These are phyloP conservation scores for Skeletonema costatum DNA, from an alignment of 108 stramenopile species.

Conservation along the genomic window DNA sequence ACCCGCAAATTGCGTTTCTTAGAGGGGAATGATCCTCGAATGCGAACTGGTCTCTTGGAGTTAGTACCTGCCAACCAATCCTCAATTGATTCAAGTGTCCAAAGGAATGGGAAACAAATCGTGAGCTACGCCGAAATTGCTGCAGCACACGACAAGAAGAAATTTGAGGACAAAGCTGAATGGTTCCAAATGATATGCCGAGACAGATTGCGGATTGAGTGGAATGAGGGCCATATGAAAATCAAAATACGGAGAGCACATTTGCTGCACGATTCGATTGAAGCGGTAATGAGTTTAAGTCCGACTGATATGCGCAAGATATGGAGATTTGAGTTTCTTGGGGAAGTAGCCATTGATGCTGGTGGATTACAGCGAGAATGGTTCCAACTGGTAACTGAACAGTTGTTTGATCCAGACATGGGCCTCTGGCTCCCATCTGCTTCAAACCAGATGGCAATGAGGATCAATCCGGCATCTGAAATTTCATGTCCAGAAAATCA, in stretches of 20 bases:
- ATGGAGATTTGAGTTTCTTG: constrained; percentile 94
- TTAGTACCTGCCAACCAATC: constrained; percentile 80
- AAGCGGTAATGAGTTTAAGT: constrained; percentile 83
- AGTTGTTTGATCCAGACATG: constrained; percentile 96
- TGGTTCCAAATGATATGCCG: constrained; percentile 87
- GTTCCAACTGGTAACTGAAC: constrained; percentile 88
- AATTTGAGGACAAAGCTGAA: constrained; percentile 72
- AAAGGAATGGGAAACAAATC: constrained; percentile 48
- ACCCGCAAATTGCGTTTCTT: constrained; percentile 75
- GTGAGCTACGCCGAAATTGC: constrained; percentile 81
- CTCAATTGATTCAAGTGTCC: constrained; percentile 65
- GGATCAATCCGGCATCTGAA: constrained; percentile 83
- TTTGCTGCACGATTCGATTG: constrained; percentile 84
- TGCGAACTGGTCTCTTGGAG: constrained; percentile 67
- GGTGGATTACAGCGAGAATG: constrained; percentile 97
- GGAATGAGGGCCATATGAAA: constrained; percentile 91
- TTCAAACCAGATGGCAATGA: constrained; percentile 94
- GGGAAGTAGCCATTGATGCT: constrained; percentile 96
- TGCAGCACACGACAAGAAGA: constrained; percentile 50
- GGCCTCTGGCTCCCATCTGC: constrained; percentile 90
- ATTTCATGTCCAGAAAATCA: constrained; percentile 91
- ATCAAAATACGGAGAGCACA: constrained; percentile 73
- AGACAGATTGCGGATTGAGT: constrained; percentile 57
- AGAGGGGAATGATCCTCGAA: constrained; percentile 84
- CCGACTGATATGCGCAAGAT: constrained; percentile 91